phyloP scores from a whole-genome alignment of 441 rosid species.

The Pelargonium citronellum region DNA sequence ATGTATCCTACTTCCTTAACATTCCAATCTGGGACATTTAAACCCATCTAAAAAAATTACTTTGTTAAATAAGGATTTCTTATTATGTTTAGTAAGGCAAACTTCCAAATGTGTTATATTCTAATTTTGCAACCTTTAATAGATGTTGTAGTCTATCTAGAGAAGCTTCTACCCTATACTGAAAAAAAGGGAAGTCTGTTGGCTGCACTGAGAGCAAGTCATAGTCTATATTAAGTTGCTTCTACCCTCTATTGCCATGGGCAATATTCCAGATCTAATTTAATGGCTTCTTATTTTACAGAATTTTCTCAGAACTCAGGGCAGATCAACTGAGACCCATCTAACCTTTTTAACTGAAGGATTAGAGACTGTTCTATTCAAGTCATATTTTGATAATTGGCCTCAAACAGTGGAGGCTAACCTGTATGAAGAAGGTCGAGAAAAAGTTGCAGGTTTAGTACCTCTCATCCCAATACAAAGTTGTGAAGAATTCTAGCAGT shows the following conservation, averaged over 20 bases:
- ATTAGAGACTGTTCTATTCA: conserved; percentile 60
- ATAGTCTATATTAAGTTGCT: not conserved
- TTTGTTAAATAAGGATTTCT: no score
- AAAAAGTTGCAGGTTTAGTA: conserved; percentile 83
- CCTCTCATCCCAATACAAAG: not conserved
- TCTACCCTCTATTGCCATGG: not conserved
- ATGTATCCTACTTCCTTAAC: no score
- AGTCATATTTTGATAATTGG: conserved; percentile 71
- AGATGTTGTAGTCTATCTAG: not conserved
- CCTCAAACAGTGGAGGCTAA: conserved; percentile 54
- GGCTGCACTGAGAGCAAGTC: not conserved
- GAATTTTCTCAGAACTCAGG: conserved; percentile 46
- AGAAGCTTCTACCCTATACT: not conserved
- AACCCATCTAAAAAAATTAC: no score
- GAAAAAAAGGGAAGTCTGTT: not conserved
- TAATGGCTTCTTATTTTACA: conserved; percentile 25
- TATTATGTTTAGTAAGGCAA: not conserved
- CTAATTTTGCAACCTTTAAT: not conserved
- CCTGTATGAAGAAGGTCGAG: conserved; percentile 82
- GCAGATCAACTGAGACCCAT: conserved; percentile 42
- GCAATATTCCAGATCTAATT: conserved; percentile 18
- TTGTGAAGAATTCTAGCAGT: not conserved
- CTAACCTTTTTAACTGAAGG: conserved; percentile 64
- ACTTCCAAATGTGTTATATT: not conserved
- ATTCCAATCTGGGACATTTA: no score